A percentile compares a stretch with the other conserved stretches of the same genome.
phyloP scores from a whole-genome alignment of 2,329 filamentous ascomycete genomes.

The Colletotrichum ledebouriae region DNA sequence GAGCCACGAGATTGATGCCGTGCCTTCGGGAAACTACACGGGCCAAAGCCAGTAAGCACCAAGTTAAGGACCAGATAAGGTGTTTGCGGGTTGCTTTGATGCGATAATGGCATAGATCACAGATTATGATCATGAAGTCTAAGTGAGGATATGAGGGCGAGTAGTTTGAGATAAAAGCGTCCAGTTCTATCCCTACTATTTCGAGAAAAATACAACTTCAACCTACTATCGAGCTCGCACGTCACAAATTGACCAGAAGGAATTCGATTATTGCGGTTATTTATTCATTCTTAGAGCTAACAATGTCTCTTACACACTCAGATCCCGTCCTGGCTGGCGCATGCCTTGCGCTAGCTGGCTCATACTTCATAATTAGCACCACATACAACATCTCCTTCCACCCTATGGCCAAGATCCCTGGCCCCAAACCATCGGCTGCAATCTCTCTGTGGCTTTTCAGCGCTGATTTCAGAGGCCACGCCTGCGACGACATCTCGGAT shows the following conservation, averaged over 20 bases:
- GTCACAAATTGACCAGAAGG: neutral
- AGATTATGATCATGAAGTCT: neutral
- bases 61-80: neutral
- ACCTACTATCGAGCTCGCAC: neutral
- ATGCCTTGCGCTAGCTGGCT: neutral
- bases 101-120: neutral
- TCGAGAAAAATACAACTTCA: neutral
- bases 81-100: neutral
- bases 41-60: slow-evolving; percentile 5
- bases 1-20: neutral
- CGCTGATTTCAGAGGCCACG: neutral
- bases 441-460: slow-evolving; percentile 2
- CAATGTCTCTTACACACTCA: neutral
- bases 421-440: neutral
- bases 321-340: neutral
- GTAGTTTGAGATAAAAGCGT: neutral
- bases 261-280: neutral
- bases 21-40: neutral
- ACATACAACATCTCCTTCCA: slow-evolving; percentile 1
- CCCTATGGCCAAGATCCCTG: neutral
- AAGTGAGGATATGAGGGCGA: neutral
- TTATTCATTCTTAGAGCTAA: neutral
- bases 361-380: slow-evolving; percentile 2
- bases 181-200: neutral
- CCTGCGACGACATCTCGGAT: neutral